Conservation (phyloP, 108 stramenopile genomes). For the Epithemia pelagica region DNA sequence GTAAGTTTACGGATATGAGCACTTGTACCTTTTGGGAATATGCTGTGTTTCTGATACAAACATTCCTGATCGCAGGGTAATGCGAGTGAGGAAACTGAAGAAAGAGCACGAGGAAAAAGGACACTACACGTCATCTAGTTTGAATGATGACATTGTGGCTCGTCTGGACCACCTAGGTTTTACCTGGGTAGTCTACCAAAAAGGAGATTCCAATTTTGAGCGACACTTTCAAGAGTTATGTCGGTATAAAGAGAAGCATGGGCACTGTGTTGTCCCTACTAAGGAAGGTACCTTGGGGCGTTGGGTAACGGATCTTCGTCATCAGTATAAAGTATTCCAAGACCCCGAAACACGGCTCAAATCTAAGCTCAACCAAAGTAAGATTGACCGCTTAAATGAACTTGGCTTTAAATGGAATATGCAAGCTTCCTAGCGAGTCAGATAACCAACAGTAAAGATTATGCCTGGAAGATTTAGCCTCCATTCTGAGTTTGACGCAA, state of each 20-base stretch:
- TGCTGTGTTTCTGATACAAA: too few species aligned
- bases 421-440: too few species aligned
- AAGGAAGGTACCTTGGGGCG: background rate
- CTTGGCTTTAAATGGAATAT: background rate
- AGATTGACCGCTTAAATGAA: background rate
- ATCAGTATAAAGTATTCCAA: background rate
- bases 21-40: too few species aligned
- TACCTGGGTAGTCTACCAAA: background rate
- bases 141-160: background rate
- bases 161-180: background rate
- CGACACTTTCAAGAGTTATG: background rate
- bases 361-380: background rate
- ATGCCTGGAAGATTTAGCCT: too few species aligned
- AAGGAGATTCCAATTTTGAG: background rate
- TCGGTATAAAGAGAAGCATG: conserved; percentile 8
- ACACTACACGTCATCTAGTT: background rate
- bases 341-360: background rate
- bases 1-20: too few species aligned
- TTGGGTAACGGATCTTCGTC: background rate
- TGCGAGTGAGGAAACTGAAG: background rate
- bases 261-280: conserved; percentile 33
- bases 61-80: background rate
- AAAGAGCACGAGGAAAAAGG: background rate
- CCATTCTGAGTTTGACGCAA: too few species aligned
- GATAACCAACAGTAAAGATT: too few species aligned